A percentile compares a stretch with the other conserved stretches of the same genome.
These are phyloP conservation scores for Saccharum hybrid DNA, from an alignment of 202 grass and related monocot species.

Conservation along the genomic window DNA sequence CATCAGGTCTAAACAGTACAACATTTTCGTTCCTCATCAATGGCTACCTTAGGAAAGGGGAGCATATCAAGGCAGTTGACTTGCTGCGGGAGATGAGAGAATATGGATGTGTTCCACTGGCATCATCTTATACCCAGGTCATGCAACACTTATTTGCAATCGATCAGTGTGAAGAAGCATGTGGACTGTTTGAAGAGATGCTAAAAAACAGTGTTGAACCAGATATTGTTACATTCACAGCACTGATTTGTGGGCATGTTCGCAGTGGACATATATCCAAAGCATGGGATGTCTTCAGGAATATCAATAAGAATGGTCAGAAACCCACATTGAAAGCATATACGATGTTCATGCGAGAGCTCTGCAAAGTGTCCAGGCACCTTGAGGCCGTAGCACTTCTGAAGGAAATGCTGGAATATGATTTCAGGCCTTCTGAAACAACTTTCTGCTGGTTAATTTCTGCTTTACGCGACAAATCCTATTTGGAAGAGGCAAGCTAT, in stretches of 20 bases:
- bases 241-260: slow-evolving; percentile 70
- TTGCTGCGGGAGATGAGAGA: slow-evolving; percentile 66
- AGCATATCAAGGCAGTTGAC: slow-evolving; percentile 58
- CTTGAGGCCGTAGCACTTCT: slow-evolving; percentile 72
- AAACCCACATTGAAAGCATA: slow-evolving; percentile 73
- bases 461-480: slow-evolving; percentile 54
- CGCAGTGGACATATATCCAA: slow-evolving; percentile 62
- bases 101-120: slow-evolving; percentile 50
- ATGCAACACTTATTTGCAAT: slow-evolving; percentile 74
- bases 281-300: slow-evolving; percentile 66
- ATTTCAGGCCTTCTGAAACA: slow-evolving; percentile 57
- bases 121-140: slow-evolving; percentile 83
- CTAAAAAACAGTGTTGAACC: slow-evolving; percentile 57
- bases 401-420: slow-evolving; percentile 61
- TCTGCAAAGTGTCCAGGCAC: slow-evolving; percentile 74
- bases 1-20: slow-evolving; percentile 40
- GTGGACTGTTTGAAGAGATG: slow-evolving; percentile 75
- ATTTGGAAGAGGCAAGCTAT: slow-evolving; percentile 57
- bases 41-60: slow-evolving; percentile 68
- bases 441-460: slow-evolving; percentile 54
- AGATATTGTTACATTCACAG: slow-evolving; percentile 65
- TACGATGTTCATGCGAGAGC: slow-evolving; percentile 75
- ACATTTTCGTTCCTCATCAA: slow-evolving; percentile 62
- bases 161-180: slow-evolving; percentile 63
- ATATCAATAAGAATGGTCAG: slow-evolving; percentile 56